phyloP scores from a whole-genome alignment of 2,329 filamentous ascomycete genomes.

The Fusarium bactridioides region DNA sequence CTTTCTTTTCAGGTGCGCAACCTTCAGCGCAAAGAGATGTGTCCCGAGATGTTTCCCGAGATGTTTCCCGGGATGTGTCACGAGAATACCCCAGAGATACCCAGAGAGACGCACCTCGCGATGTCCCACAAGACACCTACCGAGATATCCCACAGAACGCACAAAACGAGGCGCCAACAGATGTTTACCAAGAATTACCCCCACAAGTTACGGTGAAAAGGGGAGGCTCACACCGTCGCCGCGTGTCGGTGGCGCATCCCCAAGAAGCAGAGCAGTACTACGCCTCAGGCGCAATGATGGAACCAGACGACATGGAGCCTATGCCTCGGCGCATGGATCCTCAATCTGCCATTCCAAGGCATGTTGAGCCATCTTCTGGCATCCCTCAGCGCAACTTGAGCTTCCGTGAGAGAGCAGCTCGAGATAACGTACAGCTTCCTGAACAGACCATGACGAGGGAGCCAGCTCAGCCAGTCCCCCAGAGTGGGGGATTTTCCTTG shows the following conservation, averaged over 20 bases:
- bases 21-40: slow-evolving; percentile 24
- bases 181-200: slow-evolving; percentile 25
- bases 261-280: slow-evolving; percentile 32
- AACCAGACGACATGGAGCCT: slow-evolving; percentile 25
- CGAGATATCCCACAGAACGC: slow-evolving; percentile 19
- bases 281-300: slow-evolving; percentile 33
- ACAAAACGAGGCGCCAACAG: slow-evolving; percentile 20
- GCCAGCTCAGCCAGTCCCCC: slow-evolving; percentile 41
- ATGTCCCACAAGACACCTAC: slow-evolving; percentile 10
- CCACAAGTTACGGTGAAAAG: slow-evolving; percentile 28
- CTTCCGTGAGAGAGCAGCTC: slow-evolving; percentile 65
- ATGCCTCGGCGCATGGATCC: slow-evolving; percentile 30
- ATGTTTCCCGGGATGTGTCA: not conserved
- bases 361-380: slow-evolving; percentile 48
- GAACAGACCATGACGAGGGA: slow-evolving; percentile 39
- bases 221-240: slow-evolving; percentile 27
- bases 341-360: slow-evolving; percentile 53
- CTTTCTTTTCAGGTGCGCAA: slow-evolving; percentile 21
- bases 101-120: slow-evolving; percentile 8
- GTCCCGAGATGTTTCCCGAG: slow-evolving; percentile 4
- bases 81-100: slow-evolving; percentile 23
- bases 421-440: slow-evolving; percentile 51
- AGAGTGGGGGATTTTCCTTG: slow-evolving; percentile 49
- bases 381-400: slow-evolving; percentile 64
- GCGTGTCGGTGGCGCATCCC: slow-evolving; percentile 31